These are phyloP conservation scores for Suillus hirtellus DNA, from an alignment of 768 basidiomycete species.

Conservation along the genomic window DNA sequence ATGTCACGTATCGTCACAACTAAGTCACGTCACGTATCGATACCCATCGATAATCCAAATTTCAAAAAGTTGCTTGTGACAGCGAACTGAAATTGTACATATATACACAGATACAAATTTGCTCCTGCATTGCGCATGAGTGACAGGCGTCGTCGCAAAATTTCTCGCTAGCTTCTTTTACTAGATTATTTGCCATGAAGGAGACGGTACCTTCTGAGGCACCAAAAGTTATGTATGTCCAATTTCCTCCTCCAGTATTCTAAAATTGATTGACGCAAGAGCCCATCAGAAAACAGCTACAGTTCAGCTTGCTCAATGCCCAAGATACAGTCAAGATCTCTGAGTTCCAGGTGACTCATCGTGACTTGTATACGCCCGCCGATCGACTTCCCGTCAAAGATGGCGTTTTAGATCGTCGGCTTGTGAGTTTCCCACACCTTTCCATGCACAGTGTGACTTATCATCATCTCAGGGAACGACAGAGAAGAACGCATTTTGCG, in stretches of 20 bases:
- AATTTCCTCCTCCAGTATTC: not conserved
- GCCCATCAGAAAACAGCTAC: conserved; percentile 79
- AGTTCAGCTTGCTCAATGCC: conserved; percentile 91
- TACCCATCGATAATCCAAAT: not conserved
- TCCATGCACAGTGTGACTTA: not conserved
- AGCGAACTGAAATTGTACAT: not conserved
- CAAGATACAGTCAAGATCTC: conserved; percentile 96
- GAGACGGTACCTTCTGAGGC: conserved; percentile 77
- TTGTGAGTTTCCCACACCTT: conserved; percentile 51
- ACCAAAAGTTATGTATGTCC: conserved; percentile 77
- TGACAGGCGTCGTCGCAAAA: not conserved
- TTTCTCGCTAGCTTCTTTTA: not conserved
- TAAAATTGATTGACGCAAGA: conserved; percentile 13
- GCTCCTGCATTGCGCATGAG: not conserved
- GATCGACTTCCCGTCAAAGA: conserved; percentile 86
- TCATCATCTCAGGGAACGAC: conserved; percentile 76
- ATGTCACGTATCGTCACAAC: conserved; percentile 33
- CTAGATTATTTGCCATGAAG: conserved; percentile 50
- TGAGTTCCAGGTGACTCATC: conserved; percentile 93
- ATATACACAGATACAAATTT: not conserved
- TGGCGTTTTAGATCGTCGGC: conserved; percentile 89
- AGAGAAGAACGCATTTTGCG: conserved; percentile 89
- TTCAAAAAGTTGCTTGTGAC: not conserved
- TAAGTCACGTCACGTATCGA: conserved; percentile 8
- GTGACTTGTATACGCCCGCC: conserved; percentile 84